These are phyloP conservation scores for Rhodotorula sp. DNA, from an alignment of 1,284 basidiomycete species.

Conservation along the genomic window DNA sequence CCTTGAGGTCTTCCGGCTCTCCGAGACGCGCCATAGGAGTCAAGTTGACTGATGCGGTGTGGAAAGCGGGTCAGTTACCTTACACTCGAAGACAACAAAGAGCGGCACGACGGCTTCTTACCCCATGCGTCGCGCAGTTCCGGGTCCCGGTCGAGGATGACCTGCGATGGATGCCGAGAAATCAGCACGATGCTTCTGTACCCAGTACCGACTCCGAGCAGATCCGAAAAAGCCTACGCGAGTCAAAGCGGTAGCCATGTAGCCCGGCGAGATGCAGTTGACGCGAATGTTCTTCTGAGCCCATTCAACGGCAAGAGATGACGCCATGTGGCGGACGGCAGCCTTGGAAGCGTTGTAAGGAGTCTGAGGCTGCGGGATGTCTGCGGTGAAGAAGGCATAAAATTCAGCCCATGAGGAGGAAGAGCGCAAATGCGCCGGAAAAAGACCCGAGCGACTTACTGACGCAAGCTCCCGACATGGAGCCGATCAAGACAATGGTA, in stretches of 20 bases:
- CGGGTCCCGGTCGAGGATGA: conserved; percentile 41
- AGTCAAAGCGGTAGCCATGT: conserved; percentile 45
- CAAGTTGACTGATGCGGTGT: conserved; percentile 83
- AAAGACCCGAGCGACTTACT: conserved; percentile 20
- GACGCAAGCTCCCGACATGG: conserved; percentile 80
- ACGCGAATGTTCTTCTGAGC: conserved; percentile 58
- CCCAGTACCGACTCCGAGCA: too few relatives aligned
- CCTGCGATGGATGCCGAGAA: too few relatives aligned
- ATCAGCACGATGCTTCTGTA: too few relatives aligned
- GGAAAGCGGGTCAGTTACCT: conserved; percentile 27
- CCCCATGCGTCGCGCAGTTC: conserved; percentile 14
- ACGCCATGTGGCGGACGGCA: conserved; percentile 80
- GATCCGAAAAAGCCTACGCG: conserved; percentile 1
- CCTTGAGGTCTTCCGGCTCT: conserved; percentile 57
- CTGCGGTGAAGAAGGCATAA: neutral
- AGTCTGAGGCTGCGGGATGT: conserved; percentile 59
- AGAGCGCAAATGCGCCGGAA: too few relatives aligned
- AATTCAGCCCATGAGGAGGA: neutral
- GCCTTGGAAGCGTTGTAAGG: conserved; percentile 84
- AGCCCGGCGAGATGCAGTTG: conserved; percentile 29
- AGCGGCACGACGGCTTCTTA: neutral
- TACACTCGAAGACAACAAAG: neutral
- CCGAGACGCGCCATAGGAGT: conserved; percentile 70
- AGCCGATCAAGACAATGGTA: conserved; percentile 75
- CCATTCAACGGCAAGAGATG: conserved; percentile 84